Conservation (phyloP, 208 protist species). For the Acanthamoeba sp. region DNA sequence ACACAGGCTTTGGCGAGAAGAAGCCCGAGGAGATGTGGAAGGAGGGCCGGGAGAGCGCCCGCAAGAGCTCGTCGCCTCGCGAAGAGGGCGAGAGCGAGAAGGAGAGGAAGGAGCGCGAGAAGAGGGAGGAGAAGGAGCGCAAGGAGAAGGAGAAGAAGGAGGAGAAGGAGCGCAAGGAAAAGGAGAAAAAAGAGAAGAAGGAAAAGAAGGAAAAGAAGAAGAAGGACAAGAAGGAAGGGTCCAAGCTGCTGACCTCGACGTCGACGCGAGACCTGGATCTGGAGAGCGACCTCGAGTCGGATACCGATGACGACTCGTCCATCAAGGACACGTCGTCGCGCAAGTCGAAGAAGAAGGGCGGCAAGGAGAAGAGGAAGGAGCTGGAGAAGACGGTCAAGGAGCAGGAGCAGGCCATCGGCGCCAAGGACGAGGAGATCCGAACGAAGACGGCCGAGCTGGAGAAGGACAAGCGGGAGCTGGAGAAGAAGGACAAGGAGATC, state of each 20-base stretch:
- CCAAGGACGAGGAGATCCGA: neutral
- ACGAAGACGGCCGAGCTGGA: neutral
- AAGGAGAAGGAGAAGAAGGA: constrained; percentile 38
- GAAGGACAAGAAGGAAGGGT: neutral
- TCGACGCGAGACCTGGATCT: neutral
- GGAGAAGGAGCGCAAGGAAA: neutral
- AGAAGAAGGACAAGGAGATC: constrained; percentile 16
- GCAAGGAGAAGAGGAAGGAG: constrained; percentile 18
- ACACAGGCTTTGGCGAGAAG: constrained; percentile 29
- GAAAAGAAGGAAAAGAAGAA: constrained; percentile 8
- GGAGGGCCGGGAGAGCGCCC: neutral
- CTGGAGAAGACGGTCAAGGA: constrained; percentile 58
- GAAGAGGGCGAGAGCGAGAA: neutral
- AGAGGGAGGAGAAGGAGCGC: constrained; percentile 32
- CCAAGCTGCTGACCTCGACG: neutral
- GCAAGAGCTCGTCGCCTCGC: neutral
- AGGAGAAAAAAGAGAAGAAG: constrained; percentile 16
- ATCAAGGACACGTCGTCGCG: neutral
- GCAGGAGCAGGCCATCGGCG: neutral
- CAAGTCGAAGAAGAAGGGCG: constrained; percentile 22
- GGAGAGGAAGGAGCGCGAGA: neutral
- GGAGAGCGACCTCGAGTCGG: neutral
- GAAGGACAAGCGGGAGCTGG: neutral
- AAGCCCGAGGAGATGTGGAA: constrained; percentile 50
- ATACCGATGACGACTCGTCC: neutral